phyloP scores from a whole-genome alignment of 106 monocot species.

The Posidonia australis region DNA sequence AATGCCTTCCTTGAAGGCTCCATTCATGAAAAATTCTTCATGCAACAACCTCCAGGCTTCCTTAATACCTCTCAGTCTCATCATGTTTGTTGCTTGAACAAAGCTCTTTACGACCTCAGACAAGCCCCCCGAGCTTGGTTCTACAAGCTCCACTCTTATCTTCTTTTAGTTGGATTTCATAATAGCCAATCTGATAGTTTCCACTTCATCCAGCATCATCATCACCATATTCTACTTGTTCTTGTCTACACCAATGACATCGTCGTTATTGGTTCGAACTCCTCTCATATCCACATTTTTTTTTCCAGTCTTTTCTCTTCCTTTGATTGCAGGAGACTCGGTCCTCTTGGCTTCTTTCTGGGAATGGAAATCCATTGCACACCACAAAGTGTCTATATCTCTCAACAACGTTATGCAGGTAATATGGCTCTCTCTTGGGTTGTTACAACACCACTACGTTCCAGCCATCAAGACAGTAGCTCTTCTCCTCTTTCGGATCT shows the following conservation, averaged over 20 bases:
- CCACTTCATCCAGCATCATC: background rate
- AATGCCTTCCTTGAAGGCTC: conserved; percentile 3
- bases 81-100: background rate
- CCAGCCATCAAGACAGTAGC: no score
- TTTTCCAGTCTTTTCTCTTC: no score
- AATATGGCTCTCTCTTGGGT: no score
- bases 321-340: no score
- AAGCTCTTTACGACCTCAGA: background rate
- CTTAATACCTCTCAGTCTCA: background rate
- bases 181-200: background rate
- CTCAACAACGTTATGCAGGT: no score
- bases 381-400: no score
- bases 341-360: no score
- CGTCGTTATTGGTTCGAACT: background rate
- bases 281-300: no score
- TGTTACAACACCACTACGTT: no score
- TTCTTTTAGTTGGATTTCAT: background rate
- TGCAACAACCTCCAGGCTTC: conserved; percentile 1
- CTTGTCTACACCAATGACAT: conserved; percentile 7
- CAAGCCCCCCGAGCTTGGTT: background rate
- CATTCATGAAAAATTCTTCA: background rate
- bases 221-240: background rate
- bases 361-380: no score
- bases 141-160: background rate
- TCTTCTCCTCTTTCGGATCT: no score